These are phyloP conservation scores for Centrapalus pauciflorus DNA, from an alignment of 129 eudicot genomes.

Conservation along the genomic window DNA sequence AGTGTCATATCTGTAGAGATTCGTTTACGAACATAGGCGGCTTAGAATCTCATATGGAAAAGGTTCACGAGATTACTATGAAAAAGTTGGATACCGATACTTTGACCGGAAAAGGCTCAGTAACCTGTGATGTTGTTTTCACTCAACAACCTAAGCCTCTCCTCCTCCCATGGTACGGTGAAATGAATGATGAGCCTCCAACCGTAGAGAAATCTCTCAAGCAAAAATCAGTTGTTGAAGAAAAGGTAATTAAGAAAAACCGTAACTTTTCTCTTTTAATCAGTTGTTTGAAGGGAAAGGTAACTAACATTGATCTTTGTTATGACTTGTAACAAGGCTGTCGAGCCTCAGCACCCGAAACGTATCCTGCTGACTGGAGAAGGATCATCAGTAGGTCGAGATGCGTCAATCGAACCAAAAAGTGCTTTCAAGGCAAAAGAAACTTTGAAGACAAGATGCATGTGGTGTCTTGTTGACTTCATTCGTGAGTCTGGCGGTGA, in stretches of 20 bases:
- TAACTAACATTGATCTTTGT: too few relatives aligned
- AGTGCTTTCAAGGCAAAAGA: neutral
- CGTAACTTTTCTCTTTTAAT: neutral
- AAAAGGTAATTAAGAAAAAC: neutral
- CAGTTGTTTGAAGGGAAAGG: too few relatives aligned
- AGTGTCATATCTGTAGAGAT: neutral
- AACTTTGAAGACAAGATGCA: slow-evolving; percentile 21
- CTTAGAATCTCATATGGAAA: neutral
- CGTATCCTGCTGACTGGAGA: neutral
- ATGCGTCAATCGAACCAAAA: slow-evolving; percentile 1
- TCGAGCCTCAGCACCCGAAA: neutral
- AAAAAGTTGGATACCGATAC: neutral
- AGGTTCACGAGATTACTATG: neutral
- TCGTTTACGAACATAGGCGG: neutral
- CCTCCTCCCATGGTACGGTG: neutral
- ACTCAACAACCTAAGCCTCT: neutral
- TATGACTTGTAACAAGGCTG: neutral
- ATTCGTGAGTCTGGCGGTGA: slow-evolving; percentile 5
- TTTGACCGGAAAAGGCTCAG: neutral
- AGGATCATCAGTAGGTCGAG: slow-evolving; percentile 2
- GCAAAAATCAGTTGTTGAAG: neutral
- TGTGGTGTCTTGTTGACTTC: slow-evolving; percentile 22
- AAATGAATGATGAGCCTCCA: neutral
- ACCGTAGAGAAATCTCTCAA: neutral
- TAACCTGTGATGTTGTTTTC: neutral